Conservation (phyloP, 352 stramenopile species). For the Globisporangium orthogonon region DNA sequence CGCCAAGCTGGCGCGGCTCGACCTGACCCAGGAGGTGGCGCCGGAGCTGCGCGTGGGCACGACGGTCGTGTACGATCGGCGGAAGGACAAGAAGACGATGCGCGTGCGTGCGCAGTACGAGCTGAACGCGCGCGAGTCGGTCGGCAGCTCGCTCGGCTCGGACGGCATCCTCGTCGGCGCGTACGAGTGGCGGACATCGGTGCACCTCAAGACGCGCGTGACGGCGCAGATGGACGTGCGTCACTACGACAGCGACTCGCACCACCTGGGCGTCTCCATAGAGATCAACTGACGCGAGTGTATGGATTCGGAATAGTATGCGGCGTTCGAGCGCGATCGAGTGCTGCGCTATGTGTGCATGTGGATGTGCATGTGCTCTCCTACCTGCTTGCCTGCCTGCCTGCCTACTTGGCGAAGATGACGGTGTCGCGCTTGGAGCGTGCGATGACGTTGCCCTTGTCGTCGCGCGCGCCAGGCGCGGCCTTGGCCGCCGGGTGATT, state of each 20-base stretch:
- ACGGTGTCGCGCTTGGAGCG: conserved; percentile 83
- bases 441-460: conserved; percentile 85
- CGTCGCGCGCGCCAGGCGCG: conserved; percentile 67
- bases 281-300: conserved; percentile 45
- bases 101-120: conserved; percentile 47
- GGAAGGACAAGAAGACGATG: conserved; percentile 66
- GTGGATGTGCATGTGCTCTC: too few relatives aligned
- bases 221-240: conserved; percentile 76
- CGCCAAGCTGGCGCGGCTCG: conserved; percentile 46
- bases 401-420: conserved; percentile 87
- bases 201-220: conserved; percentile 68
- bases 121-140: conserved; percentile 35
- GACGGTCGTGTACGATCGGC: conserved; percentile 51
- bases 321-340: too few relatives aligned
- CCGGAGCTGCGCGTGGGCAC: conserved; percentile 59
- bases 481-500: conserved; percentile 91
- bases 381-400: too few relatives aligned
- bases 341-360: too few relatives aligned
- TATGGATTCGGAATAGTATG: conserved; percentile 6
- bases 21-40: conserved; percentile 51
- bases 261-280: conserved; percentile 80
- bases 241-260: conserved; percentile 80
- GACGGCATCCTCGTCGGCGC: conserved; percentile 70
- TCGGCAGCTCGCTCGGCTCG: conserved; percentile 60
- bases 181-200: conserved; percentile 72